Base-by-base conservation (phyloP, 352 stramenopile genomes). In the Pythium myriotylum region DNA sequence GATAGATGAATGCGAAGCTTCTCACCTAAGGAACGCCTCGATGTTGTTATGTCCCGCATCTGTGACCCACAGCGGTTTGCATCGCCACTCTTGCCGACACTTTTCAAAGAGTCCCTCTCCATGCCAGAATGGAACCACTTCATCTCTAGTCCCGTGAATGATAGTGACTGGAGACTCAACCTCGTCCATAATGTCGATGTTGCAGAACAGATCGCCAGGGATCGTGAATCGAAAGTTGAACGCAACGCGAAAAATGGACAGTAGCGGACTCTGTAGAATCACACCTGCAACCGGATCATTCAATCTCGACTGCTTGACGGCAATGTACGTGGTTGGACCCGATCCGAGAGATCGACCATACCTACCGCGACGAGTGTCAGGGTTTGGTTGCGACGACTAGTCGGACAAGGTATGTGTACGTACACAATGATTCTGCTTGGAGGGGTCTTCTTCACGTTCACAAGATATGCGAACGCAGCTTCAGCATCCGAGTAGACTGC, bases 221-320 rank as follows among this genome's bases (percentile, higher is more conserved):
- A 99, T 91, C 26, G 96, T 99, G 76, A 98, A 99, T 55, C 97
- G 89, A 79, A 99, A 99, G 73, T 99, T 96, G 76, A 99, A 99
- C 7, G 96, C 97, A 8, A 99, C 96, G 35, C 97, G 87, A 73
- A 98, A 99, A 33, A 98, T 98, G 54, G 92, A 98, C 20, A 99
- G 73, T 20, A 99, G 72, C 9, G 97, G 96, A 60, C 93, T 99
- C 68, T 98, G 92, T 24, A 99, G 70, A 70, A 99, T 98, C 10
- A 99, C 82, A 27, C 97, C 97, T 2, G 91, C 96, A 19, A 99
- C 89, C 7, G 86, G 92, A 43, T 96, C 80, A 24, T 95, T 86
- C 45, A 95, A 58, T 12, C 67, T 75, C 16, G 95, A 96, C 50
- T 98, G 95, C 70, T 97, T 97, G 13, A 88, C 77, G 13, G 97